Evolutionary conservation across 73 alveolate genomes (phyloP).

Genomic region (Paramecium tetraurelia): DNA sequence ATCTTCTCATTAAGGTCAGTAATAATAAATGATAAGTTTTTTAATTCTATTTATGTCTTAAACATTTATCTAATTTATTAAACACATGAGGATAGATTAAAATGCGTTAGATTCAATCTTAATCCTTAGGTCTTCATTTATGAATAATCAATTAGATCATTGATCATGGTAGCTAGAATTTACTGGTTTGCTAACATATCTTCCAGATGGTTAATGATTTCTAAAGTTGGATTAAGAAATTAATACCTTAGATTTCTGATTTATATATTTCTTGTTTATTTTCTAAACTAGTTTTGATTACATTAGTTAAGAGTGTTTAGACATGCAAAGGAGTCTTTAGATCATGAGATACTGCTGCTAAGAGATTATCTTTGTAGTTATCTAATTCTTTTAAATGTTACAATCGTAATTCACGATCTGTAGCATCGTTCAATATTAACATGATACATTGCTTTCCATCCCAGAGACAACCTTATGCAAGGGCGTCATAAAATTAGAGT

Average conservation of each 20-base stretch:
- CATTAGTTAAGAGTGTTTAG: not conserved
- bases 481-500: not conserved
- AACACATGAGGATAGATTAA: not conserved
- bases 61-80: not conserved
- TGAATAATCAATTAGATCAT: constrained; percentile 25
- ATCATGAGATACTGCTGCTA: constrained; percentile 43
- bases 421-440: constrained; percentile 16
- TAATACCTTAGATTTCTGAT: not conserved
- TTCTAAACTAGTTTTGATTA: not conserved
- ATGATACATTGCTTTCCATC: constrained; percentile 21
- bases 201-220: not conserved
- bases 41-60: not conserved
- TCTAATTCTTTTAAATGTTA: constrained; percentile 30
- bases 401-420: not conserved
- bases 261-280: not conserved
- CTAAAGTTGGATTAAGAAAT: not conserved
- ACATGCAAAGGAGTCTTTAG: constrained; percentile 30
- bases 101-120: not conserved
- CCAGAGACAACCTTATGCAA: constrained; percentile 10
- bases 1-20: not conserved
- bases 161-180: not conserved
- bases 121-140: not conserved
- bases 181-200: not conserved
- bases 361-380: constrained; percentile 12
- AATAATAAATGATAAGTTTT: not conserved